Evolutionary conservation across 2,329 filamentous ascomycete species (phyloP).

Genomic region (Emericellopsis atlantica): DNA sequence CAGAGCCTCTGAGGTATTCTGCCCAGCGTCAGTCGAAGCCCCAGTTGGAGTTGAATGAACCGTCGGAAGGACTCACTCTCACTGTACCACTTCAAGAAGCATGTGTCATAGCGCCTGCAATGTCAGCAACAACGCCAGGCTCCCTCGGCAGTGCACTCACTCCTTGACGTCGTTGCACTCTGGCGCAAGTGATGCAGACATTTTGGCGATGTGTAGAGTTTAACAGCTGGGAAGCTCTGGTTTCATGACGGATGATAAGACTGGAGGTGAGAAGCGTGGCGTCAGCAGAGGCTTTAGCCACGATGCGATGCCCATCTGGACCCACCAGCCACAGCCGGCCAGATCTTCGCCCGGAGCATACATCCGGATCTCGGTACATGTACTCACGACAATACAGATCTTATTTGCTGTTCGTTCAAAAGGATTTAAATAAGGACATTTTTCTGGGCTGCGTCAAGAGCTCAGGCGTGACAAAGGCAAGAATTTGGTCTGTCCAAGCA

Average conservation of each 20-base stretch:
- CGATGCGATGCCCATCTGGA: no score
- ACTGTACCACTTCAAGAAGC: slow-evolving; percentile 98
- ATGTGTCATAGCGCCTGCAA: slow-evolving; percentile 80
- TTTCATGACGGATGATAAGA: not conserved
- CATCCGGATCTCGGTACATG: no score
- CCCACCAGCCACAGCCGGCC: no score
- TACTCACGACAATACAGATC: no score
- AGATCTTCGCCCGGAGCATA: no score
- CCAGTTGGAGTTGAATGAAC: slow-evolving; percentile 1
- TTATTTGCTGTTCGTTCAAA: no score
- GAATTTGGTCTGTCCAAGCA: no score
- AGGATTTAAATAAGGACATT: no score
- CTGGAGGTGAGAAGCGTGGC: not conserved
- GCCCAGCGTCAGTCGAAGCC: not conserved
- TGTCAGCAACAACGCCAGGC: slow-evolving; percentile 1
- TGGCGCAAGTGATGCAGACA: slow-evolving; percentile 90
- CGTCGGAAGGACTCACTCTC: slow-evolving; percentile 57
- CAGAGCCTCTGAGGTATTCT: slow-evolving; percentile 85
- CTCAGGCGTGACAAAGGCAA: no score
- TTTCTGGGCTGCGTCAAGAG: no score
- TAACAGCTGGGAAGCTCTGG: slow-evolving; percentile 2
- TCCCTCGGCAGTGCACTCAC: slow-evolving; percentile 34
- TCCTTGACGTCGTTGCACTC: slow-evolving; percentile 96
- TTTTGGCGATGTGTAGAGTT: slow-evolving; percentile 22
- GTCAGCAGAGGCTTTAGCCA: no score